Conservation (phyloP, 1,284 basidiomycete genomes). For the Malassezia sympodialis region DNA sequence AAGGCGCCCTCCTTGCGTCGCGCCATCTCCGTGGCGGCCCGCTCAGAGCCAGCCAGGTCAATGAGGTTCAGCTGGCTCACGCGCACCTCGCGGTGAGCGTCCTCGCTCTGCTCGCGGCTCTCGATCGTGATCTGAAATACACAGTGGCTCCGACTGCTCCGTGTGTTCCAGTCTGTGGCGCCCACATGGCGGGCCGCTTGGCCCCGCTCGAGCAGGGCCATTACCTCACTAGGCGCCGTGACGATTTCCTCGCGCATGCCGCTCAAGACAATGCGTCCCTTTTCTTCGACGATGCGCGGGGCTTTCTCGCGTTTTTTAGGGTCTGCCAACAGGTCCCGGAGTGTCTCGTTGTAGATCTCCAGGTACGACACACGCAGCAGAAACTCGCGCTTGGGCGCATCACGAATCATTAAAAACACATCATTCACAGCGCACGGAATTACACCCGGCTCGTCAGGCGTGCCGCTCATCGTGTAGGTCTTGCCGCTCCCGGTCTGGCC, state of each 20-base stretch:
- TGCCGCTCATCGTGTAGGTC: slow-evolving; percentile 76
- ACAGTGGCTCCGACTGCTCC: slow-evolving; percentile 86
- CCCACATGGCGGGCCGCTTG: slow-evolving; percentile 81
- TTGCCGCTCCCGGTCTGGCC: slow-evolving; percentile 62
- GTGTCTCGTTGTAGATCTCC: slow-evolving; percentile 56
- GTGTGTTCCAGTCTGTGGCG: slow-evolving; percentile 92
- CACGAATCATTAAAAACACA: slow-evolving; percentile 50
- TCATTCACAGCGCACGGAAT: slow-evolving; percentile 74
- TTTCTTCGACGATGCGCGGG: slow-evolving; percentile 42
- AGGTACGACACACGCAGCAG: slow-evolving; percentile 55
- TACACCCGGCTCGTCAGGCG: slow-evolving; percentile 75
- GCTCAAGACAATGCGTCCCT: slow-evolving; percentile 51
- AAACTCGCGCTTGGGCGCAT: slow-evolving; percentile 48
- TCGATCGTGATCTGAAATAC: slow-evolving; percentile 54
- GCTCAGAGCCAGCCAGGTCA: slow-evolving; percentile 56
- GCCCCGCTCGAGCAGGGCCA: slow-evolving; percentile 65
- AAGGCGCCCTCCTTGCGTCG: slow-evolving; percentile 53
- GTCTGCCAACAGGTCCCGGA: slow-evolving; percentile 52
- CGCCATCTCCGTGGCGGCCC: slow-evolving; percentile 53
- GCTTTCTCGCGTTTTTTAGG: not conserved
- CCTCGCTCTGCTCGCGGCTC: slow-evolving; percentile 16
- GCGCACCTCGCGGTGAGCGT: slow-evolving; percentile 23
- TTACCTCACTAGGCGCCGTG: slow-evolving; percentile 51
- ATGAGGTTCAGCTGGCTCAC: slow-evolving; percentile 52
- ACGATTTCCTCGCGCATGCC: slow-evolving; percentile 54